Conservation (phyloP, 768 basidiomycete genomes). For the Suillus alpinus region DNA sequence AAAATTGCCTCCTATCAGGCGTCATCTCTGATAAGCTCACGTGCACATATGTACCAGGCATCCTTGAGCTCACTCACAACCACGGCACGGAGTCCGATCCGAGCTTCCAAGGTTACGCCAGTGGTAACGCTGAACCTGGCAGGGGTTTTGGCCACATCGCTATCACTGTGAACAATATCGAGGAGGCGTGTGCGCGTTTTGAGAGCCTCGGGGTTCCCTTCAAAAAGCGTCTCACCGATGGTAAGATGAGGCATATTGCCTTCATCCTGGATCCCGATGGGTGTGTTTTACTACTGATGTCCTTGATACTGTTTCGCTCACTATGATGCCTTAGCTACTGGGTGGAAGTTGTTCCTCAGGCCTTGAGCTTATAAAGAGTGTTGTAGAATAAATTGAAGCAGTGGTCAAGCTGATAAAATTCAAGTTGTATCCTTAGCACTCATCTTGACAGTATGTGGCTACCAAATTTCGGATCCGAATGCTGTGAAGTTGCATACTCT, state of each 20-base stretch:
- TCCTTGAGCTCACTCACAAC: conserved; percentile 86
- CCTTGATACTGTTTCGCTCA: background rate
- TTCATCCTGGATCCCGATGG: conserved; percentile 87
- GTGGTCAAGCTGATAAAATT: background rate
- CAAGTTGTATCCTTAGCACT: conserved; percentile 1
- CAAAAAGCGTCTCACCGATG: conserved; percentile 84
- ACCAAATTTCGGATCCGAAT: background rate
- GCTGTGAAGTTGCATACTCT: background rate
- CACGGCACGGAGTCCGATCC: conserved; percentile 85
- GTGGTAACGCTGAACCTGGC: conserved; percentile 82
- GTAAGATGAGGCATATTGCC: conserved; percentile 82
- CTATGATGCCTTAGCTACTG: conserved; percentile 43
- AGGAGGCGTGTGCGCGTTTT: conserved; percentile 80
- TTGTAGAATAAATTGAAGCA: background rate
- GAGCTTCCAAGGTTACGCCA: conserved; percentile 77
- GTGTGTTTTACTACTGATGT: conserved; percentile 31
- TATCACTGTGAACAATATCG: conserved; percentile 78
- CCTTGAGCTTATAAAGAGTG: conserved; percentile 19
- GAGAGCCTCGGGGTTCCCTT: conserved; percentile 78
- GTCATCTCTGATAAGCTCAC: background rate
- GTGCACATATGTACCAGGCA: conserved; percentile 38
- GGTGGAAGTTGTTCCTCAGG: conserved; percentile 52
- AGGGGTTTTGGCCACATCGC: conserved; percentile 86
- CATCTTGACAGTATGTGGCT: background rate
- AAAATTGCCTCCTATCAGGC: conserved; percentile 3